Evolutionary conservation across 192 early-diverging fungal genomes (phyloP), one percentile per base, ranked within the genome.

Genomic region (Dissophora globulifera): DNA sequence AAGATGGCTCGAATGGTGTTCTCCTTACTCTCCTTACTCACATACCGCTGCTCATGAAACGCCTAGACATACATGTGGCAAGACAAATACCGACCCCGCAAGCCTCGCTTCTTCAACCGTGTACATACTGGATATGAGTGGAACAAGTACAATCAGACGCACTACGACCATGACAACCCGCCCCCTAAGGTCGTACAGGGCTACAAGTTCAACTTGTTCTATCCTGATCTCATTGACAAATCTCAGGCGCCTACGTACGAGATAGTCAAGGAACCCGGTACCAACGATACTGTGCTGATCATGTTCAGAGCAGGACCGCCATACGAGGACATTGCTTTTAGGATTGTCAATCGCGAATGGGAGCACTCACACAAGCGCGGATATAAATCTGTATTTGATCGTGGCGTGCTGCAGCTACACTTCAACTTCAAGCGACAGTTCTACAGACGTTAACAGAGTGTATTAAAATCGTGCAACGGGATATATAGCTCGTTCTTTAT

Each of bases 81-180:
- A 79, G 95, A 97, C 80, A 96, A 97, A 79, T 96, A 99, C 76
- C 82, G 95, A 29, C 96, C 96, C 29, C 88, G 96, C 32, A 97
- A 96, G 74, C 96, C 97, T 22, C 85, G 93, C 58, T 99, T 92
- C 84, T 94, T 96, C 61, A 99, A 99, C 85, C 90, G 95, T 46
- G 96, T 99, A 25, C 94, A 97, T 58, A 96, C 94, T 0, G 97
- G 97, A 31, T 98, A 96, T 64, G 96, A 98, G 79, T 99, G 97
- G 97, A 99, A 98, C 87, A 96, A 98, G 85, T 99, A 98, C 69
- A 99, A 99, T 66, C 94, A 95, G 68, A 96, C 93, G 5, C 97
- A 99, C 80, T 99, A 99, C 81, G 95, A 97, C 66, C 84, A 85
- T 56, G 96, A 98, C 67, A 99, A 99, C 50, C 96, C 96, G 11